Base-by-base conservation (phyloP, 202 grass and related monocot species). In the Dendrocalamus latiflorus region DNA sequence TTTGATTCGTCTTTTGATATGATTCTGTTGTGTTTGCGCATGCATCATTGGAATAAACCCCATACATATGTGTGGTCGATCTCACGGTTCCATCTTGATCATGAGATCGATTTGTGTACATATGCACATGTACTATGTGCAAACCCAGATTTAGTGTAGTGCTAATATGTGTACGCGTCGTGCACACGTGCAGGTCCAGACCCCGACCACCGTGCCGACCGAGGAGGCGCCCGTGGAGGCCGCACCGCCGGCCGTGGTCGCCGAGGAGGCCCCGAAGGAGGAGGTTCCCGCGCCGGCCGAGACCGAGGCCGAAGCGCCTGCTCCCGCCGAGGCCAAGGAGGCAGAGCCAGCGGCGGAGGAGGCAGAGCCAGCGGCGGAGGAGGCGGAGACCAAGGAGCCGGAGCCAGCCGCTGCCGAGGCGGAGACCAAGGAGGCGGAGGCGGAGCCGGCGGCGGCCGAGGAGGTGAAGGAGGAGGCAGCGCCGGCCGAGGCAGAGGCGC, bases 161-260 rank as follows among this genome's bases (percentile, higher is more conserved):
- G 28, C 28, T 63, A 16, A 63, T 8, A 33, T 34, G 15, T 15
- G 17, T 36, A 9, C 22, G 55, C 74, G 42, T 20, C 38, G 57
- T 54, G 67, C 57, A 15, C 1, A 48, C 58, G 48, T 82, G 67
- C 60, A 90, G 88, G 83, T 90, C 36, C 74, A 90, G 88, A 82
- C 43, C 79, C 88, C 88, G 43, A 69, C 74, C 67, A 56, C 42
- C 41, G 83, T 77, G 58, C 49, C 25, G 73, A 51, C 88, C 9
- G 88, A 86, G 88, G 88, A 89, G 74, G 78, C 73, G 28, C 78
- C 88, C 0, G 83, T 67, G 76, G 83, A 72, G 48, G 50, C 30
- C 10, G 38, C 75, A 33, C 10, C 68, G 61, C 17, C 81, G 21
- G 75, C 56, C 20, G 82, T 21, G 1, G 43, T 16, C 15, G 44